Percentiles rank a stretch among this genome's conserved stretches.
phyloP scores from a whole-genome alignment of 176 grass and related monocot species.

The Panicum miliaceum region DNA sequence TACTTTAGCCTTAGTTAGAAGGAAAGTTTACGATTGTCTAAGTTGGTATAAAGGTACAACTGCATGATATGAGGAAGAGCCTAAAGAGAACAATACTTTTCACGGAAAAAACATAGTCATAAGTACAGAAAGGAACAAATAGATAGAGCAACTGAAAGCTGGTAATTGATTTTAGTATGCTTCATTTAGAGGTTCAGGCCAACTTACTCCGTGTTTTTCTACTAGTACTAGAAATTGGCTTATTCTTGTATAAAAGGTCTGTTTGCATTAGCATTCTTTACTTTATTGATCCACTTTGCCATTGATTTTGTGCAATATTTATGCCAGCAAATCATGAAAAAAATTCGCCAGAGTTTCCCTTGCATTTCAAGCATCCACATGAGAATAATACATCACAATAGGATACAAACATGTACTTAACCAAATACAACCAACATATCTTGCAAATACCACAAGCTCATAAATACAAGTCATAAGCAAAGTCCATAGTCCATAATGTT shows the following conservation, averaged over 20 bases:
- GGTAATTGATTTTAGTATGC: constrained; percentile 3
- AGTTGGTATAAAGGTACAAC: neutral
- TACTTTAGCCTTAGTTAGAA: neutral
- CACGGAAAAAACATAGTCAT: neutral
- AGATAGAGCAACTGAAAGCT: neutral
- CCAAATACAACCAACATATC: too few species aligned
- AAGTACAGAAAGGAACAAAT: neutral
- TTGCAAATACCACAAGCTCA: too few species aligned
- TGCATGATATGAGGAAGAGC: neutral
- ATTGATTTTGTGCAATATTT: too few species aligned
- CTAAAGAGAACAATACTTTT: neutral
- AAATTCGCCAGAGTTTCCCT: too few species aligned
- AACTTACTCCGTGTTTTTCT: neutral
- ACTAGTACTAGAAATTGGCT: neutral
- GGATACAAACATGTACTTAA: too few species aligned
- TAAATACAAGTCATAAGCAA: too few species aligned
- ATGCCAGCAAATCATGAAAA: too few species aligned
- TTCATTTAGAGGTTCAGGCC: neutral
- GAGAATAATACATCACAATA: too few species aligned
- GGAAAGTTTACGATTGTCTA: neutral
- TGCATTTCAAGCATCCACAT: too few species aligned
- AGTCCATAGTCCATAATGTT: too few species aligned
- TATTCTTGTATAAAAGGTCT: neutral
- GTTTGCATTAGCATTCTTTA: constrained; percentile 6
- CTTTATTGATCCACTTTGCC: neutral